These are phyloP conservation scores for Ceratobasidium sp. DNA, from an alignment of 1,284 basidiomycete species.

Conservation along the genomic window DNA sequence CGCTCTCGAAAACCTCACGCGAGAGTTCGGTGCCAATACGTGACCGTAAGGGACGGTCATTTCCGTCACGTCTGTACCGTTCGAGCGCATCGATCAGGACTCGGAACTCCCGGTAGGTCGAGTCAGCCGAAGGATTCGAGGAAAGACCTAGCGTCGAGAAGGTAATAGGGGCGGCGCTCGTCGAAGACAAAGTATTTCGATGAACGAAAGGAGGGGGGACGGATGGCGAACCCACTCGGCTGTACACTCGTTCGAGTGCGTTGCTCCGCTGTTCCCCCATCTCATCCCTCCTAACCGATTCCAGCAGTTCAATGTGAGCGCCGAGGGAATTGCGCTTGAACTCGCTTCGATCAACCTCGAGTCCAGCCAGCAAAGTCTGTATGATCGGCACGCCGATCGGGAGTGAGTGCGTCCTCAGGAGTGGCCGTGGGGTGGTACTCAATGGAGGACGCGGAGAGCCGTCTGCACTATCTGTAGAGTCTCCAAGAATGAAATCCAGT, in stretches of 20 bases:
- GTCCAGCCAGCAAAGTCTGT: conserved; percentile 29
- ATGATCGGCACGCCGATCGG: conserved; percentile 4
- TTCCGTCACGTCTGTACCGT: conserved; percentile 1
- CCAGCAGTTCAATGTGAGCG: not conserved
- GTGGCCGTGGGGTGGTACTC: conserved; percentile 23
- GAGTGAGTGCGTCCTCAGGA: conserved; percentile 18
- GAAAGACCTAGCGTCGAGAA: not conserved
- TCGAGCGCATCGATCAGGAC: conserved; percentile 22
- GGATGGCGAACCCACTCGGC: conserved; percentile 16
- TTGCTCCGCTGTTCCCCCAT: not conserved
- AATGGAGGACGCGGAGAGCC: not conserved
- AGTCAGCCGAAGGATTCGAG: not conserved
- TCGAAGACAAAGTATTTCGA: conserved; percentile 10
- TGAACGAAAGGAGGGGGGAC: conserved; percentile 2
- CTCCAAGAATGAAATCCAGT: conserved; percentile 14
- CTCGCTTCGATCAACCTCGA: not conserved
- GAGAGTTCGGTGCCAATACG: conserved; percentile 26
- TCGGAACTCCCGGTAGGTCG: conserved; percentile 19
- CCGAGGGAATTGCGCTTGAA: not conserved
- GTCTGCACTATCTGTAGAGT: not conserved
- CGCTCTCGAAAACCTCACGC: conserved; percentile 1
- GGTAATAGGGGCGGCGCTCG: not conserved
- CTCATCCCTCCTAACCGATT: not conserved
- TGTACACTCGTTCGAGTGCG: not conserved
- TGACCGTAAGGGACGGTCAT: conserved; percentile 19